These are phyloP conservation scores for Trametes elegans DNA, from an alignment of 768 basidiomycete genomes.

Conservation along the genomic window DNA sequence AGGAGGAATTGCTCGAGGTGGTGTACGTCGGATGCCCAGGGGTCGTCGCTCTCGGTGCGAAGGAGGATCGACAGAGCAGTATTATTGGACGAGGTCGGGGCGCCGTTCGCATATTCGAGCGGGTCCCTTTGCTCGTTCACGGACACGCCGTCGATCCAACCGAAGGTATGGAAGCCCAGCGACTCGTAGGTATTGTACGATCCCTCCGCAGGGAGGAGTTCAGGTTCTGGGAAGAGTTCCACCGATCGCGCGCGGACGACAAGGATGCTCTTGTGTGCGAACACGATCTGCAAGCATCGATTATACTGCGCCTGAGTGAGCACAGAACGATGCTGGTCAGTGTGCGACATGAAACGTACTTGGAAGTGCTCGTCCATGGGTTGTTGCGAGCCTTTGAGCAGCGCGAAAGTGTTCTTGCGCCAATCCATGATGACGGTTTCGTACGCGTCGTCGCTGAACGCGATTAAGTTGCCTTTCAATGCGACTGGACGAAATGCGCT, in stretches of 20 bases:
- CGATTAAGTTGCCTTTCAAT: slow-evolving; percentile 51
- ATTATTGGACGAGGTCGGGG: background rate
- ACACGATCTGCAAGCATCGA: slow-evolving; percentile 50
- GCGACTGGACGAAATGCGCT: slow-evolving; percentile 47
- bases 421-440: slow-evolving; percentile 58
- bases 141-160: slow-evolving; percentile 65
- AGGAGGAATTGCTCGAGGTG: slow-evolving; percentile 54
- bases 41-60: slow-evolving; percentile 57
- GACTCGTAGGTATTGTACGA: slow-evolving; percentile 33
- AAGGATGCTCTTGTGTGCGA: slow-evolving; percentile 45
- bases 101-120: background rate
- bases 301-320: slow-evolving; percentile 41
- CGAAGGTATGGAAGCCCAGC: slow-evolving; percentile 51
- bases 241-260: slow-evolving; percentile 60
- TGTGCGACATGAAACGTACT: too few species aligned
- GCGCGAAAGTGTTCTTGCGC: slow-evolving; percentile 44
- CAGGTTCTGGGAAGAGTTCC: slow-evolving; percentile 51
- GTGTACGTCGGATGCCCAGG: slow-evolving; percentile 51
- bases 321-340: too few species aligned
- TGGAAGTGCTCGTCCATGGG: slow-evolving; percentile 32
- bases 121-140: slow-evolving; percentile 27
- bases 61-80: slow-evolving; percentile 48
- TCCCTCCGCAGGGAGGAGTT: slow-evolving; percentile 28
- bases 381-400: slow-evolving; percentile 40
- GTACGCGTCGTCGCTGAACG: slow-evolving; percentile 49